Percentiles rank a stretch among this genome's conserved stretches.
These are phyloP conservation scores for Aspergillus incahuasiensis DNA, from an alignment of 495 filamentous ascomycete genomes.

Conservation along the genomic window DNA sequence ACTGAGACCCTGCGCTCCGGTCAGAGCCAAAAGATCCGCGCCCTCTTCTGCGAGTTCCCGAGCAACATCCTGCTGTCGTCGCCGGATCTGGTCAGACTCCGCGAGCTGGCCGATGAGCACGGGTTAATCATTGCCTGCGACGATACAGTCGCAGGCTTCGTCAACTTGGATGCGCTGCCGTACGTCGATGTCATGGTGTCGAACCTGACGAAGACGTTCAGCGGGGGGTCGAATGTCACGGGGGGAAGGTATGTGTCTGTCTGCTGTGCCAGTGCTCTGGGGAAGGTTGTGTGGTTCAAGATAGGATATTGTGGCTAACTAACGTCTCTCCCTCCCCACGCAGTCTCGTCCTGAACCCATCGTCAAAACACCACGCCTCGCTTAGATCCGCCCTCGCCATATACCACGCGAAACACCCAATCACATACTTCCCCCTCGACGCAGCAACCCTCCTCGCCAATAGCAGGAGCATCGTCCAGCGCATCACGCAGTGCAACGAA, in stretches of 20 bases:
- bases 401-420: not conserved
- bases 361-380: not conserved
- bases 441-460: not conserved
- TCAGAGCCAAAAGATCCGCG: not conserved
- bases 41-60: not conserved
- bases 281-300: no score
- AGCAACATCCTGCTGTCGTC: not conserved
- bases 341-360: not conserved
- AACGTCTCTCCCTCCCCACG: not conserved
- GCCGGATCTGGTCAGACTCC: not conserved
- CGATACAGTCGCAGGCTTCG: not conserved
- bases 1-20: not conserved
- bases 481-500: not conserved
- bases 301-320: no score
- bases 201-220: constrained; percentile 4
- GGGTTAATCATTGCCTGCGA: constrained; percentile 3
- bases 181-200: not conserved
- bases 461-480: not conserved
- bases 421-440: not conserved
- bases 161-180: not conserved
- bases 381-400: not conserved
- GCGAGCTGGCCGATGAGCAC: not conserved
- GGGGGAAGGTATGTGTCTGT: not conserved
- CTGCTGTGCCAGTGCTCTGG: no score
- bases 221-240: not conserved